Base-by-base conservation (phyloP, 176 grass and related monocot genomes). In the Oryza glaberrima region DNA sequence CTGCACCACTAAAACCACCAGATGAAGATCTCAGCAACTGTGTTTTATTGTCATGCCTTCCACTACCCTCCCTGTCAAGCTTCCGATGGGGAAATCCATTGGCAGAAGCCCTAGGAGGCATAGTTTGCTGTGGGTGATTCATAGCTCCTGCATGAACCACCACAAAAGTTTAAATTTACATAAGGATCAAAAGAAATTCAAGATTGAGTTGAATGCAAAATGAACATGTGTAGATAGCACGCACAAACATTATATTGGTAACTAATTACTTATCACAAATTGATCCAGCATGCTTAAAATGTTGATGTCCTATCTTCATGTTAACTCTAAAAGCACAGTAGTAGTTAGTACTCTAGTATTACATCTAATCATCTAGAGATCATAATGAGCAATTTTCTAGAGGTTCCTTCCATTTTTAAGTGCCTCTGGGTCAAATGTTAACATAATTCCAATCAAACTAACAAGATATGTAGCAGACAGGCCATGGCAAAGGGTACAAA, bases 111-210 rank as follows among this genome's bases (percentile, higher is more conserved):
- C 90, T 86, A 61, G 81, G 77, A 73, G 94, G 45, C 7, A 67
- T 75, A 28, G 68, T 70, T 83, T 94, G 88, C n/a, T 88, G 94
- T 35, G 85, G 92, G 79, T 91, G 90, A 85, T 85, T 97, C 94
- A 97, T 97, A 70, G 63, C 88, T 70, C 74, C 90, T 91, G 72
- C 78, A 73, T 80, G 30, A 73, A 36, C 44, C 78, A 82, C 46
- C 40, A 49, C 51, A 52, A 68, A 73, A 46, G 34, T 75, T 81
- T 41, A 81, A 28, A 69, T 51, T 38, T 19, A 69, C 16, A 63
- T 38, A 68, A 63, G 28, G 25, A 35, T 46, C n/a, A 4, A 38
- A 32, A 68, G 3, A 67, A 74, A 82, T 28, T 45, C 15, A 45
- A 7, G 43, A 64, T 61, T 77, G 69, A 72, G 75, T 28, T 28